Base-by-base conservation (phyloP, 2,329 filamentous ascomycete species). In the Sphaceloma murrayae region DNA sequence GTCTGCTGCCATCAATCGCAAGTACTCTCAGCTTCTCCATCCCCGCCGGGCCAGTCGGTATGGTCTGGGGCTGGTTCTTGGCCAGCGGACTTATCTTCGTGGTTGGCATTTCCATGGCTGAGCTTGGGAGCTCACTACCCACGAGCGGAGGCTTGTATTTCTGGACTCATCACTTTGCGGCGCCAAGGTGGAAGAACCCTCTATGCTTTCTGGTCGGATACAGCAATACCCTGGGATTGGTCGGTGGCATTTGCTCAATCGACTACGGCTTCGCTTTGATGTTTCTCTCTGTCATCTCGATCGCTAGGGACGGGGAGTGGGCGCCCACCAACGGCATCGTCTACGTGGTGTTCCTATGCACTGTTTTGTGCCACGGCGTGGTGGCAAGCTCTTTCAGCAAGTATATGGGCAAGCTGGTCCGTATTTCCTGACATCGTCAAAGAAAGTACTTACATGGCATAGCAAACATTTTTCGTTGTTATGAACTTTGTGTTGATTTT, bases 31-130 rank as follows among this genome's bases (percentile, higher is more conserved):
- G 72, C 0, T 78, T 77, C 51, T 76, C 73, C 14, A 26, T 46
- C 13, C 73, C 75, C 1, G 70, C 74, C 4, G 75, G 75, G 0
- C 74, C 74, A 1, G 73, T 68, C 2, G 75, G 75, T 3, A 74
- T 78, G 67, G 73, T 78, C 44, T 78, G 75, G 67, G 65, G 67
- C 18, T 78, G 74, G 75, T 72, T 78, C 48, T 56, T 70, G n/a
- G 74, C 74, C 8, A 72, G 69, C 45, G 63, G 61, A 17, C 72
- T 74, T 51, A 77, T 78, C 48, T 74, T 78, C 49, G 57, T 75
- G 22, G 74, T 79, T 42, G 73, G 74, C 2, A 61, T 78, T 32
- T 73, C 75, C 16, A 76, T 79, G 69, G 69, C 69, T 49, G 58
- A 66, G 48, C 43, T 62, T 9, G 58, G 55, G 6, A 54, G 45